A percentile compares a stretch with the other conserved stretches of the same genome.
These are phyloP conservation scores for Clonostachys byssicola DNA, from an alignment of 2,329 filamentous ascomycete species.

Conservation along the genomic window DNA sequence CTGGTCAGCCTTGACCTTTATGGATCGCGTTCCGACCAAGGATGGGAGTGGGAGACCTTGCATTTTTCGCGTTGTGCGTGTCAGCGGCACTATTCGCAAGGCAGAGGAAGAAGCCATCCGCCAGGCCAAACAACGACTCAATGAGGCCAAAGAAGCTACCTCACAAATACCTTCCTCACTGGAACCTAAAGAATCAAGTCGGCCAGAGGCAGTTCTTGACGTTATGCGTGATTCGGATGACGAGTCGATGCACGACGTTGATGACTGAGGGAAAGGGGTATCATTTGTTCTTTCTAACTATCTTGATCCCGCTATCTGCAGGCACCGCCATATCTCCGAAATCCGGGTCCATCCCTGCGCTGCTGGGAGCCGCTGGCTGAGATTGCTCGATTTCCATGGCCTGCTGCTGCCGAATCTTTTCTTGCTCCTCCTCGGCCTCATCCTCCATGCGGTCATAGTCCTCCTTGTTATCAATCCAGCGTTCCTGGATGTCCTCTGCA, in stretches of 20 bases:
- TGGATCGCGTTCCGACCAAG: slow-evolving; percentile 62
- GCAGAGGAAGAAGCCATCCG: slow-evolving; percentile 85
- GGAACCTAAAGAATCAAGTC: slow-evolving; percentile 2
- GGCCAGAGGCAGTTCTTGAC: slow-evolving; percentile 1
- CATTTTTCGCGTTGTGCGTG: slow-evolving; percentile 78
- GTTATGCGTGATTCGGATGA: slow-evolving; percentile 23
- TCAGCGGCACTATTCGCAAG: slow-evolving; percentile 91
- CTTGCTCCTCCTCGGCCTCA: slow-evolving; percentile 72
- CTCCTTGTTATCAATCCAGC: slow-evolving; percentile 89
- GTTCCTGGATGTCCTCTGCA: slow-evolving; percentile 85
- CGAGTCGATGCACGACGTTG: slow-evolving; percentile 32
- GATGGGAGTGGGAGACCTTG: slow-evolving; percentile 60
- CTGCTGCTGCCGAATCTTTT: slow-evolving; percentile 36
- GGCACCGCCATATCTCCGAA: slow-evolving; percentile 49
- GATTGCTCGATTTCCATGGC: slow-evolving; percentile 27
- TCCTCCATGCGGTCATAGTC: slow-evolving; percentile 80
- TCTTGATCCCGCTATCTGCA: slow-evolving; percentile 64
- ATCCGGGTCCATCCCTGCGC: slow-evolving; percentile 31
- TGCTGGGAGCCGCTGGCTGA: slow-evolving; percentile 4
- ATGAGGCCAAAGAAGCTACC: slow-evolving; percentile 51
- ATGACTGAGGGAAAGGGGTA: slow-evolving; percentile 19
- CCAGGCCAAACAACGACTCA: slow-evolving; percentile 67
- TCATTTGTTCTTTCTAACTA: slow-evolving; percentile 60
- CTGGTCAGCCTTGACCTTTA: slow-evolving; percentile 84
- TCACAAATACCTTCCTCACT: slow-evolving; percentile 1